Percentiles rank a stretch among this genome's conserved stretches.
phyloP scores from a whole-genome alignment of 2,329 filamentous ascomycete species.

The Penicillium sp. region DNA sequence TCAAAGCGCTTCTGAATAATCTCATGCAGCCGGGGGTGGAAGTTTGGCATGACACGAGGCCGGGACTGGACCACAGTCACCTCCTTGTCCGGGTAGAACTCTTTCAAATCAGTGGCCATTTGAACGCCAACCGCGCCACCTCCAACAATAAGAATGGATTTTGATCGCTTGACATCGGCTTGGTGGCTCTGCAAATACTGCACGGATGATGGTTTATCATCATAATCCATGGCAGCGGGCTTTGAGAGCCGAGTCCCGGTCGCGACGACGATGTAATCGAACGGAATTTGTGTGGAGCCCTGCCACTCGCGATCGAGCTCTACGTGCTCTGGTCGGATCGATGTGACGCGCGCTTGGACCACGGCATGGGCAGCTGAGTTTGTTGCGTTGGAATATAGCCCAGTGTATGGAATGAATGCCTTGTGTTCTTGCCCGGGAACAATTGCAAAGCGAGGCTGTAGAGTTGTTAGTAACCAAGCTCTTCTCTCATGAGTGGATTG shows the following conservation, averaged over 20 bases:
- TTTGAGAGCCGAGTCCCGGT: constrained; percentile 37
- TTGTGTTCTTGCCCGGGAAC: constrained; percentile 40
- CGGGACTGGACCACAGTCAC: constrained; percentile 53
- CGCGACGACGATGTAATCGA: constrained; percentile 37
- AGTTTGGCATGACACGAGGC: constrained; percentile 37
- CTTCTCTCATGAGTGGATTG: not conserved
- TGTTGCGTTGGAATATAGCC: constrained; percentile 29
- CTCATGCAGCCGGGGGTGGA: constrained; percentile 33
- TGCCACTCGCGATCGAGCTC: constrained; percentile 40
- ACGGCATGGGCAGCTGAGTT: constrained; percentile 28
- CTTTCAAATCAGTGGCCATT: constrained; percentile 53
- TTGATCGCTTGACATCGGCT: constrained; percentile 28
- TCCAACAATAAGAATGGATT: constrained; percentile 43
- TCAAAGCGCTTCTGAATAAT: constrained; percentile 36
- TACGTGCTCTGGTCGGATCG: constrained; percentile 29
- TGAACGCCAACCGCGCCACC: constrained; percentile 55
- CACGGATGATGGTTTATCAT: constrained; percentile 37
- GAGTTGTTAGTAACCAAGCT: not conserved
- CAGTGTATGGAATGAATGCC: constrained; percentile 38
- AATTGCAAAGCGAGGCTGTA: constrained; percentile 37
- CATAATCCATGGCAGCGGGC: constrained; percentile 35
- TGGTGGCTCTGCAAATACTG: constrained; percentile 37
- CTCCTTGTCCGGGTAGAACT: constrained; percentile 49
- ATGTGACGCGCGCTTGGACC: constrained; percentile 36
- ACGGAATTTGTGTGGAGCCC: constrained; percentile 32